A percentile compares a stretch with the other conserved stretches of the same genome.
Evolutionary conservation across 495 filamentous ascomycete genomes (phyloP).

Genomic region (Corynascus novoguineensis): DNA sequence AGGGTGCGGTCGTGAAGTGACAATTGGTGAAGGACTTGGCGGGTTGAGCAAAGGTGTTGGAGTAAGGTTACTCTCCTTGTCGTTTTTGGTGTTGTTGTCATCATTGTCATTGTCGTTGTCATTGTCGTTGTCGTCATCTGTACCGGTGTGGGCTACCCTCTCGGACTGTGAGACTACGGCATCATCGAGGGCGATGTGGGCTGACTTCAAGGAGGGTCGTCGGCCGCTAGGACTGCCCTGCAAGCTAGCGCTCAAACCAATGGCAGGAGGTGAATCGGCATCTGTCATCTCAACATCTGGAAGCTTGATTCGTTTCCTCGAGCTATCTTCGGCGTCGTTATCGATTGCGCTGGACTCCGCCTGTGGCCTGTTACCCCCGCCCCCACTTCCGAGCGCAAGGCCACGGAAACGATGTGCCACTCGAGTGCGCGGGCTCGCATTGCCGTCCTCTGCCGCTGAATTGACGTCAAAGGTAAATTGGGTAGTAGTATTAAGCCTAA

Average conservation of each 20-base stretch:
- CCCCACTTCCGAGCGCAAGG: slow-evolving; percentile 51
- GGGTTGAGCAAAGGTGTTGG: slow-evolving; percentile 11
- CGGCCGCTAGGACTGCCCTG: neutral
- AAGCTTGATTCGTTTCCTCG: slow-evolving; percentile 38
- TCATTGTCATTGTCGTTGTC: slow-evolving; percentile 4
- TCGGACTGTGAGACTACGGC: slow-evolving; percentile 27
- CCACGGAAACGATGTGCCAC: slow-evolving; percentile 61
- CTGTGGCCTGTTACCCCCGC: slow-evolving; percentile 32
- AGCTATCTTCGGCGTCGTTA: slow-evolving; percentile 18
- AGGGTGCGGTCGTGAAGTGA: slow-evolving; percentile 17
- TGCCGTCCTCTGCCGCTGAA: slow-evolving; percentile 33
- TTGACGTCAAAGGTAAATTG: slow-evolving; percentile 37
- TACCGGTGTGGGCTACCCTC: slow-evolving; percentile 11
- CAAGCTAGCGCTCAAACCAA: neutral
- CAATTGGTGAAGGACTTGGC: neutral
- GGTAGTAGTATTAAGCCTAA: slow-evolving; percentile 15
- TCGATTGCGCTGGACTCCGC: slow-evolving; percentile 15
- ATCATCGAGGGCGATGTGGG: slow-evolving; percentile 27
- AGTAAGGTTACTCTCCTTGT: too few species aligned
- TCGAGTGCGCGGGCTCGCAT: slow-evolving; percentile 55
- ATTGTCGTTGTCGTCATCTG: neutral
- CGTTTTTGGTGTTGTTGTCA: neutral
- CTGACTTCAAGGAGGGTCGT: slow-evolving; percentile 6
- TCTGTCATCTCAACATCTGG: slow-evolving; percentile 21
- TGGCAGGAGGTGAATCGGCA: slow-evolving; percentile 10